Percentiles rank a stretch among this genome's conserved stretches.
Evolutionary conservation across 805 yeast genomes (phyloP).

Genomic region (Lipomyces orientalis): DNA sequence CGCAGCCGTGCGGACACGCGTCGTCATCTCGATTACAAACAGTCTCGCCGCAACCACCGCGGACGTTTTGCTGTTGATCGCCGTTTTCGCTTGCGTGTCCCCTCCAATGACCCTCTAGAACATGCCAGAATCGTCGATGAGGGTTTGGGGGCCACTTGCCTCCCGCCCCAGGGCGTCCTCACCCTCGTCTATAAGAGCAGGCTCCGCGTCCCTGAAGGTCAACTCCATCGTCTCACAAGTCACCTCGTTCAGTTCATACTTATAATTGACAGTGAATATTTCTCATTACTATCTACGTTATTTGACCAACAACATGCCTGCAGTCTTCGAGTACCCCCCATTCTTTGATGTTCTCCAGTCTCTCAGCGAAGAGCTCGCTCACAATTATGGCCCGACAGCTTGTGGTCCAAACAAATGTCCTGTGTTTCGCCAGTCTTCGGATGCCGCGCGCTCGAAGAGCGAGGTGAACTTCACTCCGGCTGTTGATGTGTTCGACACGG

Average conservation of each 20-base stretch:
- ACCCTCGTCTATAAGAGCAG: not conserved
- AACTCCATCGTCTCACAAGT: not conserved
- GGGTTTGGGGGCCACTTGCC: not conserved
- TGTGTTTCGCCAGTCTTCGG: conserved; percentile 5
- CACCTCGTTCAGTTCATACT: not conserved
- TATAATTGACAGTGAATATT: not conserved
- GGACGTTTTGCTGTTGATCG: not conserved
- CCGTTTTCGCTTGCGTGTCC: not conserved
- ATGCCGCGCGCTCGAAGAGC: conserved; percentile 8
- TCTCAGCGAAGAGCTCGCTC: conserved; percentile 19
- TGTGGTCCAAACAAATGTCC: conserved; percentile 1
- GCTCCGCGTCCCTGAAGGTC: not conserved
- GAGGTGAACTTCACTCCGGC: conserved; percentile 47
- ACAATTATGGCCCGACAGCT: conserved; percentile 12
- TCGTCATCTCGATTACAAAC: not conserved
- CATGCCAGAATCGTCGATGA: not conserved
- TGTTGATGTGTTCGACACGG: conserved; percentile 55
- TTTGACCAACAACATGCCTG: conserved; percentile 9
- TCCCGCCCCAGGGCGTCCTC: not conserved
- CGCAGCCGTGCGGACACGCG: conserved; percentile 3
- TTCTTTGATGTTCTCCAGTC: conserved; percentile 23
- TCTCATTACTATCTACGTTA: not conserved
- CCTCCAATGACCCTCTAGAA: not conserved
- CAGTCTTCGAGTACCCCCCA: conserved; percentile 13
- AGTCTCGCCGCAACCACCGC: not conserved